Evolutionary conservation across 352 stramenopile genomes (phyloP), one percentile per base, ranked within the genome.

Genomic region (Globisporangium cederbergense): DNA sequence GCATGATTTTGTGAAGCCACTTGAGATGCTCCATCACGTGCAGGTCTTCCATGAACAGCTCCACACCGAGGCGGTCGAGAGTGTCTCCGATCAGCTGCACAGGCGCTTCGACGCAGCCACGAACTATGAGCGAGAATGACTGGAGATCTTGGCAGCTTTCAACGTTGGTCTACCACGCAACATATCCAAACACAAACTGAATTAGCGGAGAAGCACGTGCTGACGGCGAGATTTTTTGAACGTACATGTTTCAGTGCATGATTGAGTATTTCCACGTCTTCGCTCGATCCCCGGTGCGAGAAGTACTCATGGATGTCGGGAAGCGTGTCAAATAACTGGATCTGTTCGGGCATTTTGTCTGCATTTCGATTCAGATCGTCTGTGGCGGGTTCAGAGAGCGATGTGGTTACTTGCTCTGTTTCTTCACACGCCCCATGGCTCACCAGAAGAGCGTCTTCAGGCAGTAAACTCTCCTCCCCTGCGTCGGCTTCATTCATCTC

Each of bases 1-100:
- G 72, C 75, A 86, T 77, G 20, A 93, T 67, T 18, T 75, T 85
- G 18, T 78, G 77, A 18, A 91, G 59, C 82, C 82, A 90, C 30
- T 69, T 50, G 11, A 90, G 64, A 52, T 93, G 81, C 25, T 71
- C 60, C 53, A 81, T 60, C 18, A 91, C 16, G 3, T 76, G 51
- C 5, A 90, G 60, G 2, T 79, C 75, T 2, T 67, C 61, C 16
- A 76, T 61, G 62, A 90, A 78, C 28, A 77, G 76, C 18, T 71
- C 56, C 14, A 90, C 51, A 0, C 79, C 77, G 34, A 85, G 60
- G 4, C 71, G 58, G 30, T 93, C 79, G 7, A 91, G 68, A 11
- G 74, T 75, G 2, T 76, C 52, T 20, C 72, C 61, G 25, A 89
- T 54, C 3, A 73, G 58, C 7, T 63, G 47, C 9, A 91, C 72